Evolutionary conservation across 2,329 filamentous ascomycete species (phyloP).

Genomic region (Aschersonia sp.): DNA sequence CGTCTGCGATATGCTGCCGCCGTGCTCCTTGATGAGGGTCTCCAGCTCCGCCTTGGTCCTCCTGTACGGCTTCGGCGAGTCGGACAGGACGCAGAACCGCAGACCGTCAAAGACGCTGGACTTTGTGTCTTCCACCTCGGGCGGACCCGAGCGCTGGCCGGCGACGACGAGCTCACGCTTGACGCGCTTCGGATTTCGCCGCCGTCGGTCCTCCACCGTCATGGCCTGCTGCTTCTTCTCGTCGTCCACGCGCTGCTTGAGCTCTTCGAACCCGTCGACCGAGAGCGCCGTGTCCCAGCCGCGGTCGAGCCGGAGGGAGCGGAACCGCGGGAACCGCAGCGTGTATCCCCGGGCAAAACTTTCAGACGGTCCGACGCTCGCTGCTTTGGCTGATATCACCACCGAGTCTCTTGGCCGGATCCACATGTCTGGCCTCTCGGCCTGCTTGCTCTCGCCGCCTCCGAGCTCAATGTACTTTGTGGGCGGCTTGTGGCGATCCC

Average conservation of each 20-base stretch:
- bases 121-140: constrained; percentile 37
- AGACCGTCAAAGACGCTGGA: constrained; percentile 60
- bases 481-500: constrained; percentile 66
- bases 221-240: constrained; percentile 62
- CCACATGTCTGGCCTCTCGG: constrained; percentile 80
- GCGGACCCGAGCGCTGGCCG: constrained; percentile 40
- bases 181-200: constrained; percentile 38
- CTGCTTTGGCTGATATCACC: constrained; percentile 79
- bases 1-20: constrained; percentile 65
- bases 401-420: constrained; percentile 81
- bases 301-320: constrained; percentile 66
- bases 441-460: constrained; percentile 54
- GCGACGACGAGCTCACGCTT: constrained; percentile 59
- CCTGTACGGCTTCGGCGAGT: constrained; percentile 53
- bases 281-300: constrained; percentile 70
- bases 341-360: constrained; percentile 67
- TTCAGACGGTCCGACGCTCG: constrained; percentile 59
- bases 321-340: constrained; percentile 83
- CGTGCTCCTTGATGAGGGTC: constrained; percentile 66
- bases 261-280: constrained; percentile 58
- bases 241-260: constrained; percentile 56
- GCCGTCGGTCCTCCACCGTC: constrained; percentile 56
- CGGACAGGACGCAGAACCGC: constrained; percentile 73
- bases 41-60: constrained; percentile 71
- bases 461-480: constrained; percentile 67